phyloP scores from a whole-genome alignment of 345 rosid genomes.

The Limnanthes douglasii region DNA sequence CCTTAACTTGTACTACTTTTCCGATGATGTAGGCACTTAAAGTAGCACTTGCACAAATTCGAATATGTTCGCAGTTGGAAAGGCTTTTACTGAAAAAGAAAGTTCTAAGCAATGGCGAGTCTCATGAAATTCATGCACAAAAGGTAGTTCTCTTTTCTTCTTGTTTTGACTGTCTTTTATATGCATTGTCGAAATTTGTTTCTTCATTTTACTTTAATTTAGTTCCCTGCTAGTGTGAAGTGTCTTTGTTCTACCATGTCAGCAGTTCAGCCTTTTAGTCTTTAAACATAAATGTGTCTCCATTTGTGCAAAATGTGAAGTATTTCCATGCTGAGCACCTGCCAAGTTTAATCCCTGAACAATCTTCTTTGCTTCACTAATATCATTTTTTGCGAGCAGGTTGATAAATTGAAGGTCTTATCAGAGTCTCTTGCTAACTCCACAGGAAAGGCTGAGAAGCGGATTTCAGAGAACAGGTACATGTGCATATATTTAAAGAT shows the following conservation, averaged over 20 bases:
- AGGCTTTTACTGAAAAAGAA: slow-evolving; percentile 67
- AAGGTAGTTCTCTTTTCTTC: slow-evolving; percentile 32
- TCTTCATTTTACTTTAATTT: slow-evolving; percentile 4
- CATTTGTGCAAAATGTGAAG: background rate
- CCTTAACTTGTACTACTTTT: slow-evolving; percentile 6
- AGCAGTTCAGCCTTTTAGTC: slow-evolving; percentile 4
- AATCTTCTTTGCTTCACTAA: background rate
- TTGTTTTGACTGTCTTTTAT: slow-evolving; percentile 1
- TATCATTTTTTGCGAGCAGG: slow-evolving; percentile 23
- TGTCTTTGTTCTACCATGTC: slow-evolving; percentile 4
- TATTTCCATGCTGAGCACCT: too few species aligned
- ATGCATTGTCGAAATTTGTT: too few species aligned
- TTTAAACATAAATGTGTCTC: slow-evolving; percentile 2
- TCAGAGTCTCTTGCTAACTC: slow-evolving; percentile 85
- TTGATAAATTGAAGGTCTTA: slow-evolving; percentile 85
- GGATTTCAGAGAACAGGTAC: slow-evolving; percentile 79
- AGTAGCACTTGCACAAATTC: slow-evolving; percentile 59
- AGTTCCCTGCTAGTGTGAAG: background rate
- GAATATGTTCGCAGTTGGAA: slow-evolving; percentile 69
- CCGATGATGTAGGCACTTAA: slow-evolving; percentile 44
- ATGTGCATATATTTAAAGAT: too few species aligned
- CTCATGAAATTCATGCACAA: slow-evolving; percentile 84
- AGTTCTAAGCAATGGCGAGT: slow-evolving; percentile 55
- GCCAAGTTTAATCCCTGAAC: background rate
- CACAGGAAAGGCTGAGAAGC: slow-evolving; percentile 68